Evolutionary conservation across 2,329 filamentous ascomycete species (phyloP).

Genomic region (Drechslerella dactyloides): DNA sequence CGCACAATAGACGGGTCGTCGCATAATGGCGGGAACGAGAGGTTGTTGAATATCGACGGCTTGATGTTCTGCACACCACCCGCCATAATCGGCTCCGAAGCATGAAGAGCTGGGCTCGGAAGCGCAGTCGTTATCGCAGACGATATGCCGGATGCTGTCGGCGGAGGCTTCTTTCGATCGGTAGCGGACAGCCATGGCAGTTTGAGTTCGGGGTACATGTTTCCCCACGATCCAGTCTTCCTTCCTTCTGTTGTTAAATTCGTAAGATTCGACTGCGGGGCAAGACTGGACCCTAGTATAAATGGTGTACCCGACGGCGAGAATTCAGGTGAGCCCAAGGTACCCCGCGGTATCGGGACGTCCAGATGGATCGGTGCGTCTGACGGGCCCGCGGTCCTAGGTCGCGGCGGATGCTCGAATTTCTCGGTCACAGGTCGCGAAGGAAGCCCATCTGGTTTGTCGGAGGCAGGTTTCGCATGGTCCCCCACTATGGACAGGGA

Average conservation of each 20-base stretch:
- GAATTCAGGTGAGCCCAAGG: conserved; percentile 55
- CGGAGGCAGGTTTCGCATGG: conserved; percentile 33
- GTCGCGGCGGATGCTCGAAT: conserved; percentile 50
- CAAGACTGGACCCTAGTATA: conserved; percentile 54
- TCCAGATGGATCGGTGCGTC: conserved; percentile 53
- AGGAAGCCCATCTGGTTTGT: conserved; percentile 41
- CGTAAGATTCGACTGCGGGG: conserved; percentile 53
- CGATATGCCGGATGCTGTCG: conserved; percentile 50
- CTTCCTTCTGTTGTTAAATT: conserved; percentile 53
- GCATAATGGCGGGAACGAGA: conserved; percentile 78
- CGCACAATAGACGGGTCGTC: conserved; percentile 83
- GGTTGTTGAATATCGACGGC: conserved; percentile 79
- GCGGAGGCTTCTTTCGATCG: conserved; percentile 50
- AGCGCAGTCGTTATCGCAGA: conserved; percentile 58
- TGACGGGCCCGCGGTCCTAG: conserved; percentile 54
- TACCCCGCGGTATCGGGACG: conserved; percentile 55
- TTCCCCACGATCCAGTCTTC: conserved; percentile 52
- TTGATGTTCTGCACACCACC: conserved; percentile 66
- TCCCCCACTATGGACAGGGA: conserved; percentile 47
- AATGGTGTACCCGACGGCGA: conserved; percentile 56
- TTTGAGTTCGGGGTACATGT: conserved; percentile 53
- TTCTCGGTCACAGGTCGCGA: conserved; percentile 49
- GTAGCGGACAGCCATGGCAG: conserved; percentile 52
- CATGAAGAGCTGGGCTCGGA: conserved; percentile 57
- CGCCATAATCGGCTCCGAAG: conserved; percentile 61